phyloP scores from a whole-genome alignment of 2,329 filamentous ascomycete species.

The Neonectria ditissima region DNA sequence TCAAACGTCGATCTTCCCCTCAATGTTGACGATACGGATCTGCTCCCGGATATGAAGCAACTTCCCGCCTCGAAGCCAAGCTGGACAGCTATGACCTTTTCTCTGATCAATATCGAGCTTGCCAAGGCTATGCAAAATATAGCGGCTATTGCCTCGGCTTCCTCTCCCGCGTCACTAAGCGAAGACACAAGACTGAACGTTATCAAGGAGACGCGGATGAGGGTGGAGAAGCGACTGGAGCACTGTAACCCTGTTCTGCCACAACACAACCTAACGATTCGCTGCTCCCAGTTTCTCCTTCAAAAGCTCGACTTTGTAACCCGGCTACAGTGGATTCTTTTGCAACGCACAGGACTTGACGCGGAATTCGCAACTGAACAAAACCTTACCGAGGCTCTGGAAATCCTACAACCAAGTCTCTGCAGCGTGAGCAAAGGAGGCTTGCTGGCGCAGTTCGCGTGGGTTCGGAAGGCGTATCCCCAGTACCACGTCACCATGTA shows the following conservation, averaged over 20 bases:
- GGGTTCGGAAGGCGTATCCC: conserved; percentile 50
- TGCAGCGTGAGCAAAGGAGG: conserved; percentile 42
- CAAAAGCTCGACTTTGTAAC: conserved; percentile 47
- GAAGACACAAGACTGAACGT: conserved; percentile 49
- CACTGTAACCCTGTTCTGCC: conserved; percentile 64
- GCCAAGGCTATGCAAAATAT: conserved; percentile 3
- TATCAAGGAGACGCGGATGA: not conserved
- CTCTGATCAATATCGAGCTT: conserved; percentile 6
- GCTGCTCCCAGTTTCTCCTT: conserved; percentile 40
- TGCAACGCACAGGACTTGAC: conserved; percentile 14
- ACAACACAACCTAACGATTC: conserved; percentile 41
- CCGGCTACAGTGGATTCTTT: conserved; percentile 39
- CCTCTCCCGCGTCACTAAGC: conserved; percentile 50
- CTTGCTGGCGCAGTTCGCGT: conserved; percentile 49
- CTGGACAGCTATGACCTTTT: conserved; percentile 56
- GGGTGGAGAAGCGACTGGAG: conserved; percentile 60
- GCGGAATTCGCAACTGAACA: conserved; percentile 38
- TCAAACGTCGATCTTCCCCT: conserved; percentile 63
- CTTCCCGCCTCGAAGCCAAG: conserved; percentile 60
- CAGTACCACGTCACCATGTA: conserved; percentile 54
- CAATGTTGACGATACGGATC: conserved; percentile 66
- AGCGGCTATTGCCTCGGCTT: not conserved
- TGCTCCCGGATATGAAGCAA: conserved; percentile 60
- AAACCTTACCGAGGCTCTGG: conserved; percentile 46
- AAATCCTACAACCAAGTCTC: conserved; percentile 44